Conservation (phyloP, 2,329 filamentous ascomycete species). For the Clarireedia paspali region DNA sequence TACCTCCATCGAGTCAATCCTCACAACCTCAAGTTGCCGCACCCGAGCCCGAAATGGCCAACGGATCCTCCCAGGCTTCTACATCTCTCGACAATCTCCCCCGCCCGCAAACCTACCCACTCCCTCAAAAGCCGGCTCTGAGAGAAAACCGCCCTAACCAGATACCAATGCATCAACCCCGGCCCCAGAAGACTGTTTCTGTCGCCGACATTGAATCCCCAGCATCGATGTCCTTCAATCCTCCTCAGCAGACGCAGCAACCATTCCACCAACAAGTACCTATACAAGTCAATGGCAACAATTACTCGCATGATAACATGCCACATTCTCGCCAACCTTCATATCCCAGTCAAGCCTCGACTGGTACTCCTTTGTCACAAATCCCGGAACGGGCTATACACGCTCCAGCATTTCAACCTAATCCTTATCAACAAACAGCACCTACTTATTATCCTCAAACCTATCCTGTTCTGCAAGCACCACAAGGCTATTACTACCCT, state of each 20-base stretch:
- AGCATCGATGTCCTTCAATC: constrained; percentile 42
- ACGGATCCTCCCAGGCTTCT: constrained; percentile 14
- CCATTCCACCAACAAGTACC: constrained; percentile 96
- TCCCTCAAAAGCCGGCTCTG: constrained; percentile 50
- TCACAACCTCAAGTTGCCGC: constrained; percentile 23
- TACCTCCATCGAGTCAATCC: constrained; percentile 51
- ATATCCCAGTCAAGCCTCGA: constrained; percentile 62
- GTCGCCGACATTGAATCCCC: constrained; percentile 89
- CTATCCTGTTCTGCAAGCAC: constrained; percentile 49
- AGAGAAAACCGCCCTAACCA: constrained; percentile 46
- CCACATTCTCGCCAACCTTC: constrained; percentile 59
- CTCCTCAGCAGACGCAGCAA: constrained; percentile 63
- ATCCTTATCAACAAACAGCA: constrained; percentile 49
- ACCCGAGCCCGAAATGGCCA: constrained; percentile 27
- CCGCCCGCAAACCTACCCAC: constrained; percentile 45
- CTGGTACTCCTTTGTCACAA: constrained; percentile 77
- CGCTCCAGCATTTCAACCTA: constrained; percentile 81
- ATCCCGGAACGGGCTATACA: constrained; percentile 91
- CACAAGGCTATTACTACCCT: constrained; percentile 63
- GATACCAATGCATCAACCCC: constrained; percentile 83
- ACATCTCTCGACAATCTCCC: constrained; percentile 37
- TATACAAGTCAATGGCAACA: constrained; percentile 55
- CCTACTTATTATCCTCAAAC: constrained; percentile 44
- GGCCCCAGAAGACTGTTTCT: constrained; percentile 89
- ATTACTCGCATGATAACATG: constrained; percentile 43